Evolutionary conservation across 768 basidiomycete species (phyloP).

Genomic region (Neoboletus magnificus): DNA sequence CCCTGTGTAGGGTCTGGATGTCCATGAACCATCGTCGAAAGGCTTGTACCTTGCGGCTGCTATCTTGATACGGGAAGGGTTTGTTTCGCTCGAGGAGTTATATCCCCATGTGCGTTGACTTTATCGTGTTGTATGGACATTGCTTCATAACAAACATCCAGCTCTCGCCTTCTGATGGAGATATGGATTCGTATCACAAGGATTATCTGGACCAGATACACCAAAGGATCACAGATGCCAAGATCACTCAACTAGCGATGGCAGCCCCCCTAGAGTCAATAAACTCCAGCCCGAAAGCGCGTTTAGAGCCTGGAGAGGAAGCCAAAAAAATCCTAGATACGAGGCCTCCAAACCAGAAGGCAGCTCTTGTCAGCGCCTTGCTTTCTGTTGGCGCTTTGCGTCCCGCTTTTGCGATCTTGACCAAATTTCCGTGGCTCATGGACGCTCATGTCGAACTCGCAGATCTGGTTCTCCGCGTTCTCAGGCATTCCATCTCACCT

Average conservation of each 20-base stretch:
- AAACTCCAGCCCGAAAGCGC: conserved; percentile 39
- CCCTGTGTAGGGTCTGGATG: conserved; percentile 47
- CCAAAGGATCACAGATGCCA: conserved; percentile 63
- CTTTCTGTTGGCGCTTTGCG: conserved; percentile 82
- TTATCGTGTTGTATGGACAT: neutral
- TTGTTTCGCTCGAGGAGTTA: conserved; percentile 82
- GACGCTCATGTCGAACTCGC: conserved; percentile 80
- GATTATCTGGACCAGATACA: conserved; percentile 65
- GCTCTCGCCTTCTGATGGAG: conserved; percentile 73
- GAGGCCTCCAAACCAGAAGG: conserved; percentile 70
- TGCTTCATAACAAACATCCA: conserved; percentile 29
- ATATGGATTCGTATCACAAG: conserved; percentile 65
- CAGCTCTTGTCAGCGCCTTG: conserved; percentile 73
- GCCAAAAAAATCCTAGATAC: conserved; percentile 34
- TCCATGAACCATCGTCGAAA: conserved; percentile 59
- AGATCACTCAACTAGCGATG: conserved; percentile 75
- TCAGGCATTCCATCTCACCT: conserved; percentile 64
- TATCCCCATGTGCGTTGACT: conserved; percentile 77
- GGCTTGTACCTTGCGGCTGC: conserved; percentile 81
- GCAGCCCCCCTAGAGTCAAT: conserved; percentile 74
- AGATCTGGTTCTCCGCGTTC: conserved; percentile 76
- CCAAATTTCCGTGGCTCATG: conserved; percentile 81
- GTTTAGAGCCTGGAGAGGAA: conserved; percentile 37
- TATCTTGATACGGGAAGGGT: conserved; percentile 84
- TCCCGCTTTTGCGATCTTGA: conserved; percentile 73